Evolutionary conservation across 257 asterid species (phyloP).

Genomic region (Ocimum tenuiflorum): DNA sequence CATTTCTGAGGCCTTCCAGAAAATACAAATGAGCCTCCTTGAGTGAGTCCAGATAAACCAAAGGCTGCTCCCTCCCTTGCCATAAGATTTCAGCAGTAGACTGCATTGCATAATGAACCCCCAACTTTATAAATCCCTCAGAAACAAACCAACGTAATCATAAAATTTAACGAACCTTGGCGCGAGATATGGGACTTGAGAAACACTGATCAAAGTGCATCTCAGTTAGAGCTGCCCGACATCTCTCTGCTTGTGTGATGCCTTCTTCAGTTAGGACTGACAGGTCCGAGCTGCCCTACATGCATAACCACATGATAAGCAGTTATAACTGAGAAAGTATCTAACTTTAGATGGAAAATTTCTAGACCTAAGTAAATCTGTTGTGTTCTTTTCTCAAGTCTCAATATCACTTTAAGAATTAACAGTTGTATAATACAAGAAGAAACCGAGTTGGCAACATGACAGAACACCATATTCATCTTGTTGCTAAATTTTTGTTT

Average conservation of each 20-base stretch:
- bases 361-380: too few species aligned
- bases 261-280: conserved; percentile 65
- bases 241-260: conserved; percentile 51
- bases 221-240: conserved; percentile 47
- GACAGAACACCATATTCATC: too few species aligned
- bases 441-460: too few species aligned
- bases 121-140: background rate
- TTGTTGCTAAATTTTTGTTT: too few species aligned
- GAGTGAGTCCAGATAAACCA: conserved; percentile 64
- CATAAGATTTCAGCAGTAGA: conserved; percentile 68
- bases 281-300: conserved; percentile 73
- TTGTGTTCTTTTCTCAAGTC: too few species aligned
- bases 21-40: conserved; percentile 67
- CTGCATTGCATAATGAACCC: conserved; percentile 34
- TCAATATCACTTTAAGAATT: too few species aligned
- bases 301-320: background rate
- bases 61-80: conserved; percentile 63
- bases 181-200: conserved; percentile 78
- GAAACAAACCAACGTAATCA: background rate
- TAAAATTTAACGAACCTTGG: conserved; percentile 58
- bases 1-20: conserved; percentile 82
- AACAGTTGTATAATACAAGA: too few species aligned
- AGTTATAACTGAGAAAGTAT: background rate
- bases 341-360: background rate
- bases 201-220: conserved; percentile 60